Evolutionary conservation across 768 basidiomycete genomes (phyloP).

Genomic region (Infundibulicybe gibba): DNA sequence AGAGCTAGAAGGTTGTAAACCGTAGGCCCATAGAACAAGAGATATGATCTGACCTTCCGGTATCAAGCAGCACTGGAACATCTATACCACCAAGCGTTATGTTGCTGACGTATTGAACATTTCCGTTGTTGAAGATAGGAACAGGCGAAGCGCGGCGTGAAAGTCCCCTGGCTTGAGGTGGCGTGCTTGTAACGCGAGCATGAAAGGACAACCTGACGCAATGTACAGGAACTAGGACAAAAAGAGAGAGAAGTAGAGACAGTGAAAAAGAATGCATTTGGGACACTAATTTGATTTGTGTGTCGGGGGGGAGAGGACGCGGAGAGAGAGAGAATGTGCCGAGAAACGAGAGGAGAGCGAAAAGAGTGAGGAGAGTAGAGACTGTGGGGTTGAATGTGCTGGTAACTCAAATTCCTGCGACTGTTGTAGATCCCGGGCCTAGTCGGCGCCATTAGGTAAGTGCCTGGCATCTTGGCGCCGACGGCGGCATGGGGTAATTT

Average conservation of each 20-base stretch:
- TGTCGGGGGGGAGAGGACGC: conserved; percentile 14
- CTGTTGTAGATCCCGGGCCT: too few species aligned
- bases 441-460: too few species aligned
- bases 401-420: too few species aligned
- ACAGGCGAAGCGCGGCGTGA: conserved; percentile 30
- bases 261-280: conserved; percentile 39
- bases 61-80: conserved; percentile 67
- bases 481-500: too few species aligned
- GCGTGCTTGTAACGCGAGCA: conserved; percentile 9
- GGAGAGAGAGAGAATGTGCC: conserved; percentile 15
- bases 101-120: conserved; percentile 71
- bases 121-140: conserved; percentile 60
- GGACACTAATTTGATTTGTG: conserved; percentile 11
- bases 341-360: background rate
- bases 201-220: conserved; percentile 34
- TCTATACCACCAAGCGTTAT: conserved; percentile 60
- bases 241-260: conserved; percentile 34
- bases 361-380: too few species aligned
- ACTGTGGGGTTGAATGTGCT: too few species aligned
- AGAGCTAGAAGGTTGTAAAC: conserved; percentile 39
- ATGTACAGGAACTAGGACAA: conserved; percentile 26
- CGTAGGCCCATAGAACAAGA: background rate
- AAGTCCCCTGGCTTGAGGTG: conserved; percentile 9
- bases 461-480: too few species aligned
- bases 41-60: conserved; percentile 55